Evolutionary conservation across 1,284 basidiomycete genomes (phyloP).

Genomic region (Ceratobasidium sp.): DNA sequence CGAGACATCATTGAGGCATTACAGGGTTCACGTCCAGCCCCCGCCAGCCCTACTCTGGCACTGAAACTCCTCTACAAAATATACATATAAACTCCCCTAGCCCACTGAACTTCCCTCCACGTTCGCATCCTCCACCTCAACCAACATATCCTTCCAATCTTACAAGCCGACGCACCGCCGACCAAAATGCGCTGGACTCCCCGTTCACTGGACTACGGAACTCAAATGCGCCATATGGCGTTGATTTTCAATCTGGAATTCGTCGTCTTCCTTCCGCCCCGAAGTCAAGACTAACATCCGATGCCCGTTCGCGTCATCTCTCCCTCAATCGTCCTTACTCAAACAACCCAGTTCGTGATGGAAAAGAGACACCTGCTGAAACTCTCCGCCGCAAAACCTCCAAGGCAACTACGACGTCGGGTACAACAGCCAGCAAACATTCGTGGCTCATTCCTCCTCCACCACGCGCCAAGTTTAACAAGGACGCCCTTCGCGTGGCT

Average conservation of each 20-base stretch:
- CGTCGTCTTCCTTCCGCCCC: background rate
- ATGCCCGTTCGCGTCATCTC: slow-evolving; percentile 12
- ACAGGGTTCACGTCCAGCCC: background rate
- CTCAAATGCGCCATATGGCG: background rate
- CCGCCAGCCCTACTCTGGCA: background rate
- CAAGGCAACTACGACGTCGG: slow-evolving; percentile 12
- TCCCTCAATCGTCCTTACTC: slow-evolving; percentile 7
- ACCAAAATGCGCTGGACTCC: slow-evolving; percentile 29
- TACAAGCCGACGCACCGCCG: background rate
- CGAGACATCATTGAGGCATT: background rate
- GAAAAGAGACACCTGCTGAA: background rate
- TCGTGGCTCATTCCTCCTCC: slow-evolving; percentile 28
- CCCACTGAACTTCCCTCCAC: background rate
- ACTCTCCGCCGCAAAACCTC: slow-evolving; percentile 22
- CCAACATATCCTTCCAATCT: slow-evolving; percentile 2
- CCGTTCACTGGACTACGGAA: slow-evolving; percentile 19
- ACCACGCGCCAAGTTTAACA: slow-evolving; percentile 2
- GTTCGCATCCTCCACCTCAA: background rate
- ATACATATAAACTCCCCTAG: background rate
- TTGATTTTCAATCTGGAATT: background rate
- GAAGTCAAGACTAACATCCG: background rate
- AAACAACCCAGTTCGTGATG: background rate
- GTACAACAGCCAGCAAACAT: background rate
- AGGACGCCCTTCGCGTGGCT: background rate
- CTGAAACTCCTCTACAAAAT: background rate